Conservation (phyloP, 2,329 filamentous ascomycete genomes). For the Trichoderma semiorbis region DNA sequence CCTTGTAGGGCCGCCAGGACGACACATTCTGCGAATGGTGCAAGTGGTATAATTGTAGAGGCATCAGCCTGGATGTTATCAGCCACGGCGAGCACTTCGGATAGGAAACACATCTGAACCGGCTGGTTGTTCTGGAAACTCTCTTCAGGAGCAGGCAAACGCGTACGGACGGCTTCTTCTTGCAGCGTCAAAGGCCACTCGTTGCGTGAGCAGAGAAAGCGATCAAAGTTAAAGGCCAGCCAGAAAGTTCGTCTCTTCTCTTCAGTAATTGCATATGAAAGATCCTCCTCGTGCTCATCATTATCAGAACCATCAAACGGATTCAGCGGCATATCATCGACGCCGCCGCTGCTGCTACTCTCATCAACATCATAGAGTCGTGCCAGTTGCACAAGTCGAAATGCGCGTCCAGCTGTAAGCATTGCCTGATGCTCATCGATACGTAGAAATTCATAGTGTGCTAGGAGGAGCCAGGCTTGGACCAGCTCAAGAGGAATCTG, state of each 20-base stretch:
- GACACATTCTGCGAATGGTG: not conserved
- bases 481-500: not conserved
- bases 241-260: not conserved
- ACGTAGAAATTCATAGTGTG: not conserved
- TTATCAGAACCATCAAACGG: not conserved
- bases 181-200: not conserved
- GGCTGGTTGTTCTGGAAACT: not conserved
- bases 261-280: not conserved
- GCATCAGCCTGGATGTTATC: not conserved
- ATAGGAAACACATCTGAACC: not conserved
- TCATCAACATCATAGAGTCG: not conserved
- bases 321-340: not conserved
- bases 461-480: not conserved
- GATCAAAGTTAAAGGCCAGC: not conserved
- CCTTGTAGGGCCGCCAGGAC: not conserved
- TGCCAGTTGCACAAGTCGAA: not conserved
- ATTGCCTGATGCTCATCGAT: not conserved
- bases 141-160: not conserved
- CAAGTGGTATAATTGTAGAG: not conserved
- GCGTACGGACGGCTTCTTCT: not conserved
- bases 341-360: not conserved
- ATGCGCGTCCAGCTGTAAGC: not conserved
- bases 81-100: not conserved
- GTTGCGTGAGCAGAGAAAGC: not conserved
- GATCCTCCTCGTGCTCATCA: not conserved